Base-by-base conservation (phyloP, 345 rosid genomes). In the Salix brachista region DNA sequence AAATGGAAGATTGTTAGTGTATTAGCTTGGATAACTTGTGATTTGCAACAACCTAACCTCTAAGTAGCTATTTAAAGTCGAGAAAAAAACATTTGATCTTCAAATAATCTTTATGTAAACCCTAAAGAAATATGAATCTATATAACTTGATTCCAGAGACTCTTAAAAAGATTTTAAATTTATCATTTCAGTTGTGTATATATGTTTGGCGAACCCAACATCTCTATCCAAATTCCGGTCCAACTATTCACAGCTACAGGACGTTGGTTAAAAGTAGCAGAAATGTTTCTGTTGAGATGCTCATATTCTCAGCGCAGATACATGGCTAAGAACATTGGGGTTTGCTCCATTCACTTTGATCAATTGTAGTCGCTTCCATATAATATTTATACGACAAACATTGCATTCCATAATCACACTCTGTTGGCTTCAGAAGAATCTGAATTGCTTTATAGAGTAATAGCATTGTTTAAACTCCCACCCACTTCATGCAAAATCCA, bases 271-370 rank as follows among this genome's bases (percentile, higher is more conserved):
- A 82, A 70, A 56, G 75, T 75, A 19, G 72, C 50, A 11, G 85
- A 83, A 66, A 69, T 34, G 56, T 83, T 86, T 5, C 79, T 72
- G 75, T 83, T 77, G 25, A 88, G 67, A 77, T 65, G 56, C 3
- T 28, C 83, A 30, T 19, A 32, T 26, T 70, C 4, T 3, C 41
- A 88, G 70, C 19, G 74, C 72, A 78, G 76, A 74, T 19, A 85
- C 70, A 71, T 36, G 34, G 34, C 80, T 69, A 30, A 84, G 74
- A 58, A 69, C 83, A 65, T 19, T 56, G 13, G 84, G 88, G 13
- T 82, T 69, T 60, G 84, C 82, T 69, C 70, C 80, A 75, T 19
- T 78, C 73, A 62, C 79, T 78, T 39, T 78, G 65, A 73, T 80
- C 65, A 64, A 85, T 70, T 37, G 54, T 34, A 73, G 74, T 80